phyloP scores from a whole-genome alignment of 2,329 filamentous ascomycete genomes.

The Xenosphaeropsis pyriputrescens region DNA sequence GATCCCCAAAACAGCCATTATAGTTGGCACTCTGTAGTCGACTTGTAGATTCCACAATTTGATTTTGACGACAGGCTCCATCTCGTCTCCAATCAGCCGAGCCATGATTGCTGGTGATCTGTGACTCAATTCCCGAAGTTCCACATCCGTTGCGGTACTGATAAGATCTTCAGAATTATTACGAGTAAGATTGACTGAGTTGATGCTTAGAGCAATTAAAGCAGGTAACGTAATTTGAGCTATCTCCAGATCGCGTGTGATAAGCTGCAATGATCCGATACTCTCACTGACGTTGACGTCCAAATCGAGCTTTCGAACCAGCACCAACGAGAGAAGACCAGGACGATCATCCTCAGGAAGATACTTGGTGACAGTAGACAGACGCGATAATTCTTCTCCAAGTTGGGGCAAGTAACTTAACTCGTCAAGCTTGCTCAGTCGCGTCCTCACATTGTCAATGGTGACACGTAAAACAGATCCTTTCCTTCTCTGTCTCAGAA shows the following conservation, averaged over 20 bases:
- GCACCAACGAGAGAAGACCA: slow-evolving; percentile 62
- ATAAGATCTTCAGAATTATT: slow-evolving; percentile 61
- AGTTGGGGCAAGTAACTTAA: slow-evolving; percentile 56
- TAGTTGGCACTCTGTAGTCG: slow-evolving; percentile 78
- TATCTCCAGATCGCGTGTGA: slow-evolving; percentile 48
- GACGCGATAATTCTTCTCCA: slow-evolving; percentile 62
- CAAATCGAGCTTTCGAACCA: slow-evolving; percentile 47
- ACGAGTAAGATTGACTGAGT: slow-evolving; percentile 42
- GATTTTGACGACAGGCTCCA: slow-evolving; percentile 79
- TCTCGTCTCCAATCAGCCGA: slow-evolving; percentile 83
- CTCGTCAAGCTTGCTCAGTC: slow-evolving; percentile 47
- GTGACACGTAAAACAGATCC: slow-evolving; percentile 66
- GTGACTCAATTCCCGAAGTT: slow-evolving; percentile 11
- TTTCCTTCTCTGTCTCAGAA: slow-evolving; percentile 74
- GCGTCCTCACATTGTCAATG: slow-evolving; percentile 47
- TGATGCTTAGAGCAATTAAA: slow-evolving; percentile 64
- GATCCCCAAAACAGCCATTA: slow-evolving; percentile 67
- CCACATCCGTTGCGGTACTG: slow-evolving; percentile 27
- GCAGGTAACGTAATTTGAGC: slow-evolving; percentile 78
- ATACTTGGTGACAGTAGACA: slow-evolving; percentile 86
- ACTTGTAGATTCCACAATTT: slow-evolving; percentile 71
- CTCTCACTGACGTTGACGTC: slow-evolving; percentile 49
- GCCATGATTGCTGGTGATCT: slow-evolving; percentile 62
- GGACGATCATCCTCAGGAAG: slow-evolving; percentile 90
- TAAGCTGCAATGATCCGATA: slow-evolving; percentile 48